Conservation (phyloP, 2,329 filamentous ascomycete genomes). For the Diaporthe citrichinensis region DNA sequence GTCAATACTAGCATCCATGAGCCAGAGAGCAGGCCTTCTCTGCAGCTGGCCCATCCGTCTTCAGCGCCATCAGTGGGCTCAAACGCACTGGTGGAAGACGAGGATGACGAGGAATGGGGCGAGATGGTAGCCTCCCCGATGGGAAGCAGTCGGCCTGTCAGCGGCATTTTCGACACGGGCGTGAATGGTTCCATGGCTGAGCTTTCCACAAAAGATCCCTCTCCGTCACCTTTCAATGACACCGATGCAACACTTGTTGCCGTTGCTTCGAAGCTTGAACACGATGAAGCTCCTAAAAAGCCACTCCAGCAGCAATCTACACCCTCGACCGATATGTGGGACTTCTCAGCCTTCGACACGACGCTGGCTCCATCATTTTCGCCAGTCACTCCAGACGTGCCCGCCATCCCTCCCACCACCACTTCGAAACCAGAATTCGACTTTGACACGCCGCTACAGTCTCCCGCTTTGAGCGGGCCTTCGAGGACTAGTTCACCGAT, state of each 20-base stretch:
- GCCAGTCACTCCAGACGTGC: background rate
- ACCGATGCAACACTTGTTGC: conserved; percentile 9
- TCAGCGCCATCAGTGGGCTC: conserved; percentile 6
- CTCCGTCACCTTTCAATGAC: background rate
- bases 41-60: conserved; percentile 29
- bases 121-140: conserved; percentile 68
- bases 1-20: conserved; percentile 22
- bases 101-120: conserved; percentile 72
- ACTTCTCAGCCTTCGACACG: conserved; percentile 41
- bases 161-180: conserved; percentile 31
- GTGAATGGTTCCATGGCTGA: conserved; percentile 10
- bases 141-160: conserved; percentile 31
- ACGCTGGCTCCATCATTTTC: conserved; percentile 9
- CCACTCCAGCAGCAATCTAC: background rate
- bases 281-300: background rate
- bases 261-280: conserved; percentile 12
- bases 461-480: conserved; percentile 30
- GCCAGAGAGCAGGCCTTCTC: conserved; percentile 28
- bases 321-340: conserved; percentile 31
- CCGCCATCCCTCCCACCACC: conserved; percentile 37
- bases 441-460: conserved; percentile 40
- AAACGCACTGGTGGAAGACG: conserved; percentile 46
- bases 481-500: conserved; percentile 32
- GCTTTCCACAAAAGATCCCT: background rate
- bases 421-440: conserved; percentile 39